A percentile compares a stretch with the other conserved stretches of the same genome.
Conservation (phyloP, 2,329 filamentous ascomycete genomes). For the Penicillium italicum region DNA sequence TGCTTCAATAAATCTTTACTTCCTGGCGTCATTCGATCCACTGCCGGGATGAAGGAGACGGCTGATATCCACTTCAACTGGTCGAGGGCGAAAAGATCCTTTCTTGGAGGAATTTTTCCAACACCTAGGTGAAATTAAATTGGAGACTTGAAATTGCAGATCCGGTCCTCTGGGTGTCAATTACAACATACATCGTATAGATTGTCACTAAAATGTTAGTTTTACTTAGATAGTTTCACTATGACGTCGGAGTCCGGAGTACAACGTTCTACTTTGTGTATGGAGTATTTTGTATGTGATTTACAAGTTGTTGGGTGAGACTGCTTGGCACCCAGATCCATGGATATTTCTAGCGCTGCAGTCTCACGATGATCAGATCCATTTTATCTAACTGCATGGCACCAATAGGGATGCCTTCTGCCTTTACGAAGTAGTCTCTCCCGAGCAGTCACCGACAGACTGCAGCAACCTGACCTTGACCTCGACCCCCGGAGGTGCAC, state of each 20-base stretch:
- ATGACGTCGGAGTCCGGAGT: background rate
- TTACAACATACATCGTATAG: background rate
- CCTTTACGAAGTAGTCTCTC: background rate
- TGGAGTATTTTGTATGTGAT: background rate
- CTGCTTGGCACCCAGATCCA: background rate
- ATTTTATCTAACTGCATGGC: background rate
- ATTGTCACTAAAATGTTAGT: background rate
- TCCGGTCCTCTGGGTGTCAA: background rate
- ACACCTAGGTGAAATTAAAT: background rate
- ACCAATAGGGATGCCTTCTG: background rate
- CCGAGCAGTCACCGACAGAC: background rate
- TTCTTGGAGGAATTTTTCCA: background rate
- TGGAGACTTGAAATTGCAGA: background rate
- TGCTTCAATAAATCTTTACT: constrained; percentile 3
- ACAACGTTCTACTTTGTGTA: background rate
- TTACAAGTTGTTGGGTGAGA: background rate
- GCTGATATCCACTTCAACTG: too few species aligned
- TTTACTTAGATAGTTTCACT: background rate
- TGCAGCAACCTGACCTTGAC: background rate
- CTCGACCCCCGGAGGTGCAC: background rate
- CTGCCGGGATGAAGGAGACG: constrained; percentile 1
- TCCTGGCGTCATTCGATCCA: constrained; percentile 5
- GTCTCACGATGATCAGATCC: background rate
- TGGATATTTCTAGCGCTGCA: constrained; percentile 1
- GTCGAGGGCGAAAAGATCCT: background rate